A percentile compares a stretch with the other conserved stretches of the same genome.
These are phyloP conservation scores for Closterium sp. DNA, from an alignment of 139 green algal genomes.

Conservation along the genomic window DNA sequence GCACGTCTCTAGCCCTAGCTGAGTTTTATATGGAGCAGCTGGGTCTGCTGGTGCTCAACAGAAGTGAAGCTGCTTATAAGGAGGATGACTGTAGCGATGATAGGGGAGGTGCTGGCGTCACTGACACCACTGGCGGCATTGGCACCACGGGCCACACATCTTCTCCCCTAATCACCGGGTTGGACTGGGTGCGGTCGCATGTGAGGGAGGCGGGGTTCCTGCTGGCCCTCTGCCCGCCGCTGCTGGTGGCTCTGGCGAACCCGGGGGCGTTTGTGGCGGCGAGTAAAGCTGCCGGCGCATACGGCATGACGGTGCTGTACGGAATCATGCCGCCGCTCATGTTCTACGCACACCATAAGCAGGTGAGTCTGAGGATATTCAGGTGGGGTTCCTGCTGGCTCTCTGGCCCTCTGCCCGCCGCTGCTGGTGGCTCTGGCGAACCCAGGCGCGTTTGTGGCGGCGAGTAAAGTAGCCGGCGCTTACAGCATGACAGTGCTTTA, in stretches of 20 bases:
- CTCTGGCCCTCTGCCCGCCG: no score
- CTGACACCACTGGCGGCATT: no score
- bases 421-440: constrained; percentile 50
- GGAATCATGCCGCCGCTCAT: constrained; percentile 71
- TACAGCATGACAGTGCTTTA: constrained; percentile 73
- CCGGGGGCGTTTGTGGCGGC: constrained; percentile 62
- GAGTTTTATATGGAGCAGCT: constrained; percentile 26
- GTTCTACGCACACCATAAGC: constrained; percentile 29
- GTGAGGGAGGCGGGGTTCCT: constrained; percentile 2
- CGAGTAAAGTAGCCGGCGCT: constrained; percentile 42
- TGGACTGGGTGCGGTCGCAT: no score
- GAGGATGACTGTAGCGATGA: no score
- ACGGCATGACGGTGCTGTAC: constrained; percentile 72
- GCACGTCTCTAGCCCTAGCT: constrained; percentile 59
- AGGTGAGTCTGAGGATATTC: no score
- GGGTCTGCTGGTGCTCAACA: background rate
- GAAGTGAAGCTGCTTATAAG: no score
- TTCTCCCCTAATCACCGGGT: no score
- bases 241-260: constrained; percentile 52
- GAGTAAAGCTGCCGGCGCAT: constrained; percentile 49
- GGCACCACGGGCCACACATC: no score
- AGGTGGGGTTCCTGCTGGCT: no score
- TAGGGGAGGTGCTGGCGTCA: no score
- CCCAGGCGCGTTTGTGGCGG: constrained; percentile 60
- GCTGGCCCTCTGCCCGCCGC: constrained; percentile 15